Base-by-base conservation (phyloP, 352 stramenopile genomes). In the Pythium brassicae region DNA sequence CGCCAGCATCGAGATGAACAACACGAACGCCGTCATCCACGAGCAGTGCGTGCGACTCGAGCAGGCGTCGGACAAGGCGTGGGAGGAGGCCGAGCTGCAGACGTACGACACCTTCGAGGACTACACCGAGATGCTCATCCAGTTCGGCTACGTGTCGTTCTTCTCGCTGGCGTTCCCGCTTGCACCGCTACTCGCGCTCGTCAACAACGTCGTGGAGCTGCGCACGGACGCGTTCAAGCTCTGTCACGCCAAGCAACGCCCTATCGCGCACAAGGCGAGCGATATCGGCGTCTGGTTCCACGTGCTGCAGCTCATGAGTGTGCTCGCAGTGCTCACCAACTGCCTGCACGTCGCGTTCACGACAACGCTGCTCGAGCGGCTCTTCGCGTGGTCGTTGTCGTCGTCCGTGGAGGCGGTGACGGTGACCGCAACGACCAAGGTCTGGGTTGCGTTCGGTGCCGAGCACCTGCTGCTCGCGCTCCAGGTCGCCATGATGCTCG, bases 61-160 rank as follows among this genome's bases (percentile, higher is more conserved):
- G 57, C 83, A 94, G 60, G 81, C 83, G 25, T 91, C 81, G 4
- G 81, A 91, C 63, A 65, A 66, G 10, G 77, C 83, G n/a, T 94
- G 84, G 95, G 84, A 97, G 61, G 93, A 98, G 57, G 82, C 94
- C 49, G 82, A 94, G 56, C 73, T 97, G 17, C 83, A 89, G 61
- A 63, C 74, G 40, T 96, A 98, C 70, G 90, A 98, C 58, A 97
- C 87, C 63, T 98, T 98, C 65, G 87, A 96, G 27, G 93, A 98
- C 63, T 98, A 98, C 66, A 93, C 96, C 10, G 83, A 92, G 66
- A 90, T 94, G 78, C 63, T 98, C 43, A 93, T 98, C 54, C 92
- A 98, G 65, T 98, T 98, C 64, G 91, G 90, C 40, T 98, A 97
- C 68, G 92, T 98, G 37, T 95, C 89, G 20, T 98, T 97, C 64